phyloP scores from a whole-genome alignment of 306 rosid species.

The Glycine tomentella region DNA sequence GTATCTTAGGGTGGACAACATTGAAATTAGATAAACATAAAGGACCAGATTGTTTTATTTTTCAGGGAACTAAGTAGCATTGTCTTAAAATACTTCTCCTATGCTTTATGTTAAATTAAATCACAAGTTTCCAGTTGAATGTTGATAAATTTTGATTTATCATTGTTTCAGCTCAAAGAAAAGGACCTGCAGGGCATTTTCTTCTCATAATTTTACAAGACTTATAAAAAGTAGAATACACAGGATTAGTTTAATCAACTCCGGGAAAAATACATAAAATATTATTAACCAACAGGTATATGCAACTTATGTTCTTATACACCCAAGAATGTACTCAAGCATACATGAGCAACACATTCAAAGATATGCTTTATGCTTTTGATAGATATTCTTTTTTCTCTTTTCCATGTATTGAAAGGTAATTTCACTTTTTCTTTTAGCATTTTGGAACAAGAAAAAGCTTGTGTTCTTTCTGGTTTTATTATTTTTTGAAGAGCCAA shows the following conservation, averaged over 20 bases:
- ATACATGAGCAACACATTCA: conserved; percentile 1
- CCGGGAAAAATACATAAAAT: not conserved
- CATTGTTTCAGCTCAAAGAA: not conserved
- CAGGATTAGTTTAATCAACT: not conserved
- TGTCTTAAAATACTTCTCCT: not conserved
- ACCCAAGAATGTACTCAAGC: not conserved
- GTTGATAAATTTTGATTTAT: not conserved
- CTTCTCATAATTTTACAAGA: not conserved
- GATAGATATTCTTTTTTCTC: not conserved
- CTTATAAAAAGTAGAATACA: not conserved
- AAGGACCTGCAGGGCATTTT: conserved; percentile 1
- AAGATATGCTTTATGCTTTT: not conserved
- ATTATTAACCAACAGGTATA: not conserved
- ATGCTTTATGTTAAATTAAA: not conserved
- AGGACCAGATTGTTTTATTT: conserved; percentile 7
- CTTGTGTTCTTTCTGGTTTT: conserved; percentile 11
- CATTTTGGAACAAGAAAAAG: not conserved
- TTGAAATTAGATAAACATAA: not conserved
- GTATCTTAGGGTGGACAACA: conserved; percentile 11
- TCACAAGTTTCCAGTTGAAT: conserved; percentile 3
- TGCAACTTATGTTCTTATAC: not conserved
- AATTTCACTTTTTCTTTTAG: not conserved
- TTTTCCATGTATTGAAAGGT: not conserved
- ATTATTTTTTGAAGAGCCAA: not conserved
- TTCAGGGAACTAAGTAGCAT: not conserved